Evolutionary conservation across 345 rosid genomes (phyloP).

Genomic region (Anacardium occidentale): DNA sequence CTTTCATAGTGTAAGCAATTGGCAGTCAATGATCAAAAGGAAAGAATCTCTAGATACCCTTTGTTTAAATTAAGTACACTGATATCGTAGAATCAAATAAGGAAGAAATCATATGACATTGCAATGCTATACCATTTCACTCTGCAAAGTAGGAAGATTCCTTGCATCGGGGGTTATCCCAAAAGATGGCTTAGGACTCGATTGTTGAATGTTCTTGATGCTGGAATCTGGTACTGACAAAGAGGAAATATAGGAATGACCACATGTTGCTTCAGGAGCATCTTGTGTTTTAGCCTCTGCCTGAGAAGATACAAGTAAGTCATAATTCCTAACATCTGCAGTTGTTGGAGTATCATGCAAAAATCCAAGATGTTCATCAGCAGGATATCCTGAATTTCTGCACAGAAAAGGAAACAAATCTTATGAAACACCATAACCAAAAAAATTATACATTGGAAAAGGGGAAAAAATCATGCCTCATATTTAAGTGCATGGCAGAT

Average conservation of each 20-base stretch:
- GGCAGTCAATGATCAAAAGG: background rate
- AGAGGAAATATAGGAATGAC: constrained; percentile 15
- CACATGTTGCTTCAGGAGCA: constrained; percentile 20
- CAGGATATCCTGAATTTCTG: constrained; percentile 30
- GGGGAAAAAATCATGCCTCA: constrained; percentile 27
- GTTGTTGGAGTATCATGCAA: constrained; percentile 20
- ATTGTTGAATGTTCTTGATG: constrained; percentile 20
- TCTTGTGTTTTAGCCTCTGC: constrained; percentile 22
- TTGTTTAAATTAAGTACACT: background rate
- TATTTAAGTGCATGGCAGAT: constrained; percentile 21
- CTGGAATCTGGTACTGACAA: constrained; percentile 22
- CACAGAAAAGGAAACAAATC: constrained; percentile 12
- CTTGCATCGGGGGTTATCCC: constrained; percentile 19
- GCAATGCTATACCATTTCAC: constrained; percentile 32
- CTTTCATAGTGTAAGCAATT: background rate
- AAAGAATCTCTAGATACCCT: background rate
- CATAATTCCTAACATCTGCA: constrained; percentile 24
- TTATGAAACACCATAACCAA: constrained; percentile 9
- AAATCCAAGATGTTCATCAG: constrained; percentile 23
- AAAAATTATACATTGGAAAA: constrained; percentile 9
- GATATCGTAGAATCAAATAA: constrained; percentile 6
- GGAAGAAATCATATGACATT: background rate
- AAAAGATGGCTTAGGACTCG: constrained; percentile 20
- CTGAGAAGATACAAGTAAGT: constrained; percentile 15
- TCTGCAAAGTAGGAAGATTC: constrained; percentile 24